Base-by-base conservation (phyloP, 192 early-diverging fungal species). In the Entophlyctis helioformis region DNA sequence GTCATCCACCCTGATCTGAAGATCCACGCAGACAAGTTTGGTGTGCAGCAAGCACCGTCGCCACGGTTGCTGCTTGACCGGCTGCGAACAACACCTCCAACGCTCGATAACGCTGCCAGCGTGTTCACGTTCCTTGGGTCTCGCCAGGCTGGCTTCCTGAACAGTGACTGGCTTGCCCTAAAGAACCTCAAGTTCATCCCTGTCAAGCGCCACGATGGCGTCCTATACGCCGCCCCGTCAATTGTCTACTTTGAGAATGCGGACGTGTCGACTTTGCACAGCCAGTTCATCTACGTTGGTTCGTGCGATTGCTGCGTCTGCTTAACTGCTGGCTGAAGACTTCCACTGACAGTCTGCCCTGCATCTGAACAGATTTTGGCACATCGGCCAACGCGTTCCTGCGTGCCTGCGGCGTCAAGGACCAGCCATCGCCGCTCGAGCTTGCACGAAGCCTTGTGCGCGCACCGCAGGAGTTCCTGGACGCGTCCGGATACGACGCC, bases 391-490 rank as follows among this genome's bases (percentile, higher is more conserved):
- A 89, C 54, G 56, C 69, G 8, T 94, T 94, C 42, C 56, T 94
- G 35, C 74, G 77, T 23, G 67, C 74, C 1, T 94, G 90, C 48
- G 90, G 90, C 39, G 84, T 90, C 10, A 81, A 81, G 43, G 76
- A 83, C 28, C 81, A 85, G 40, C 87, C 88, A 0, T 71, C 82
- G 0, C 76, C 83, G 1, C 35, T 73, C 13, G 88, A 94, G 26
- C 48, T 90, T 27, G 73, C 87, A 0, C 51, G 66, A 9, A 61
- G 76, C 39, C 54, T 94, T 9, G 72, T 86, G 0, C 64, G 66
- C 1, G 57, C 69, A 0, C 78, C 81, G 2, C 42, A 62, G 0
- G 31, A 67, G 20, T 80, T 85, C 58, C 62, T 81, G 50, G 66
- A 70, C 27, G 46, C 63, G 29, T 61, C 66, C 13, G 62, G 71